Evolutionary conservation across 352 stramenopile species (phyloP).

Genomic region (Globisporangium viniferum): DNA sequence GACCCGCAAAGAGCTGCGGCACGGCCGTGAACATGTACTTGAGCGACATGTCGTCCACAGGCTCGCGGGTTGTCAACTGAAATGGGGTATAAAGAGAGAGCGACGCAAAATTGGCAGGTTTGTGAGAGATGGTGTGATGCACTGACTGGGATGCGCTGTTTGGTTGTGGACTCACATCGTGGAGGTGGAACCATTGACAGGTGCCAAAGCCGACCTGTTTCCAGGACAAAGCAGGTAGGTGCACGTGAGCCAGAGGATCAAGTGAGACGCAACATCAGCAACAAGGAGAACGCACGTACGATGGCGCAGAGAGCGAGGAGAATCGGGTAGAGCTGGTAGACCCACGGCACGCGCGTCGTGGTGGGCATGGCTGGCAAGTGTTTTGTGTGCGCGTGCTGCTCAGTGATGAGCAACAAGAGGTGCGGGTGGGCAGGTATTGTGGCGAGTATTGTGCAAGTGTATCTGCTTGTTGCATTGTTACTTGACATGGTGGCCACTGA

Average conservation of each 20-base stretch:
- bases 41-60: constrained; percentile 42
- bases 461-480: too few relatives aligned
- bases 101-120: background rate
- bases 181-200: constrained; percentile 56
- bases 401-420: too few relatives aligned
- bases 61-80: constrained; percentile 36
- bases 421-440: too few relatives aligned
- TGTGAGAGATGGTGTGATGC: background rate
- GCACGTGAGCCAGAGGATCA: too few relatives aligned
- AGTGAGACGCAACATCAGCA: background rate
- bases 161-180: constrained; percentile 27
- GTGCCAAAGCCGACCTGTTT: constrained; percentile 31
- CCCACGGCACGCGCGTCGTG: background rate
- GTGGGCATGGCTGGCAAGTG: background rate
- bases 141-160: too few relatives aligned
- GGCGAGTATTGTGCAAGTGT: too few relatives aligned
- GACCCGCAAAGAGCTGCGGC: constrained; percentile 38
- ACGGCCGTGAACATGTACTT: constrained; percentile 51
- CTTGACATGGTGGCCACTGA: too few relatives aligned
- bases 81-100: background rate
- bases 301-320: constrained; percentile 24
- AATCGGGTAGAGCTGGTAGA: constrained; percentile 28
- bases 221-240: background rate
- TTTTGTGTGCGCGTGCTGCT: too few relatives aligned
- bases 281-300: constrained; percentile 15